These are phyloP conservation scores for Cercospora sojina DNA, from an alignment of 2,329 filamentous ascomycete genomes.

Conservation along the genomic window DNA sequence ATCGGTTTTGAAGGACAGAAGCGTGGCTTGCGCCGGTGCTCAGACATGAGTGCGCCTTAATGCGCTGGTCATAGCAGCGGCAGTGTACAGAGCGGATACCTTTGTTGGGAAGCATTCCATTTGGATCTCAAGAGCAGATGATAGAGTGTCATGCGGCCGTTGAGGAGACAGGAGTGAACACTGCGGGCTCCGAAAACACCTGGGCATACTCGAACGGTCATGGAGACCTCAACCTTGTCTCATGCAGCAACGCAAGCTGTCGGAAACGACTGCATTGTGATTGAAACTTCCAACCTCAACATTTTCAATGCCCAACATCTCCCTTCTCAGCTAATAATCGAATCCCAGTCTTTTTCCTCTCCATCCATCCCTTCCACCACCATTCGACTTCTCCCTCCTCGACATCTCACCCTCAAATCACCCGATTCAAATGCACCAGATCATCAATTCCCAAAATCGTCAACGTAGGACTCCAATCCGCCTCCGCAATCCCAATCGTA, in stretches of 20 bases:
- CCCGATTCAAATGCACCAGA: neutral
- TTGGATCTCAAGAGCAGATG: neutral
- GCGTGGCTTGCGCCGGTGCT: neutral
- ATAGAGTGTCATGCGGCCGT: neutral
- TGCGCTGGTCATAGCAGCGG: neutral
- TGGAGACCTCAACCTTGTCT: neutral
- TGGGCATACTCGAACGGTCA: neutral
- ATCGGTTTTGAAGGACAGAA: neutral
- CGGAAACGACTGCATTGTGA: neutral
- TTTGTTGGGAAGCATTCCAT: no score
- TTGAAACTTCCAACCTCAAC: neutral
- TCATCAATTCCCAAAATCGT: neutral
- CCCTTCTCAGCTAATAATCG: neutral
- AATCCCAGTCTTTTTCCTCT: neutral
- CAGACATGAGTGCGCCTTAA: neutral
- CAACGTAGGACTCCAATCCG: neutral
- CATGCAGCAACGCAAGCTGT: neutral
- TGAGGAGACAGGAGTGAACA: neutral
- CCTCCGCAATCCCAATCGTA: neutral
- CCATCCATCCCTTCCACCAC: neutral
- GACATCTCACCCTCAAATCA: neutral
- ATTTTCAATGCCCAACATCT: neutral
- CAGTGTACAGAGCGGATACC: neutral
- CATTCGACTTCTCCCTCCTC: neutral
- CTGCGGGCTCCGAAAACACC: neutral